These are phyloP conservation scores for Lignosus rhinocerotis DNA, from an alignment of 1,284 basidiomycete genomes.

Conservation along the genomic window DNA sequence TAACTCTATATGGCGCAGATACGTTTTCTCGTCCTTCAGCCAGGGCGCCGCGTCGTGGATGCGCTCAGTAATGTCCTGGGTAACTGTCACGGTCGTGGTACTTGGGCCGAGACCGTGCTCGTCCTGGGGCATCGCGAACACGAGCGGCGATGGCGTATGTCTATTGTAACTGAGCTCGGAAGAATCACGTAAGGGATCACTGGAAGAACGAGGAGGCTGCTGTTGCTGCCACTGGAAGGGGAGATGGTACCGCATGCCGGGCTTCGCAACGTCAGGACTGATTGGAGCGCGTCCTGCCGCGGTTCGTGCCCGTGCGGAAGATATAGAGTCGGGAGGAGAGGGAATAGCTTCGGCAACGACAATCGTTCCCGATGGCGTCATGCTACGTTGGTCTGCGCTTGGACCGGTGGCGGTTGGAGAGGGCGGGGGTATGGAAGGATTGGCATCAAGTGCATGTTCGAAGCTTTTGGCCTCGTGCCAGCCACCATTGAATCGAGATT, in stretches of 20 bases:
- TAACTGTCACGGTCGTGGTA: constrained; percentile 17
- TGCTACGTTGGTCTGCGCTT: constrained; percentile 12
- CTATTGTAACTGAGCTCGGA: constrained; percentile 10
- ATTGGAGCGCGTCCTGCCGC: constrained; percentile 22
- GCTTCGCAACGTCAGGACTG: constrained; percentile 11
- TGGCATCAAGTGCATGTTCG: constrained; percentile 1
- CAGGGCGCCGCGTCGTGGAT: constrained; percentile 20
- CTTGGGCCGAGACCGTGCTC: constrained; percentile 6
- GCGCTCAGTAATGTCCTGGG: constrained; percentile 15
- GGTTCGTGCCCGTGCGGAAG: constrained; percentile 17
- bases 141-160: constrained; percentile 29
- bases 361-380: constrained; percentile 19
- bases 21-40: constrained; percentile 21
- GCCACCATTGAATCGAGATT: constrained; percentile 6
- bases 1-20: constrained; percentile 13
- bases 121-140: constrained; percentile 26
- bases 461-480: constrained; percentile 18
- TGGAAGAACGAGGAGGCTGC: constrained; percentile 6
- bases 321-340: constrained; percentile 25
- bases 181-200: constrained; percentile 10
- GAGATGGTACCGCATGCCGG: constrained; percentile 25
- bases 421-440: background rate
- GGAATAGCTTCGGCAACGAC: constrained; percentile 22
- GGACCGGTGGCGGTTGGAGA: background rate
- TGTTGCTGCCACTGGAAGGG: constrained; percentile 25